Conservation (phyloP, 2,329 filamentous ascomycete genomes). For the Colletotrichum spinosum region DNA sequence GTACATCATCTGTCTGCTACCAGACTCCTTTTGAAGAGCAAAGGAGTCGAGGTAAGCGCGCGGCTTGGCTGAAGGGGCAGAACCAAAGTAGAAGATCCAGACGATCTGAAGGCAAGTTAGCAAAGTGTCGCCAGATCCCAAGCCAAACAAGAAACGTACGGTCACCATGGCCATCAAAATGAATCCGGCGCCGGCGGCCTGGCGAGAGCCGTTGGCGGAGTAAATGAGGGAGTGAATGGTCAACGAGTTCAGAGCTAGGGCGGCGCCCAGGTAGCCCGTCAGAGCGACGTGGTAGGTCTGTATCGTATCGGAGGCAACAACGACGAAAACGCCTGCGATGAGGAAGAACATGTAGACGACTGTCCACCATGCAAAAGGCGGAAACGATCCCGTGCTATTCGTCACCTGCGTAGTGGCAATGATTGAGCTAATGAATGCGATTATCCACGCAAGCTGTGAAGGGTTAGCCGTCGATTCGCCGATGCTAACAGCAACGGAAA, state of each 20-base stretch:
- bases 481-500: conserved; percentile 39
- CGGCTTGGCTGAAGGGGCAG: conserved; percentile 85
- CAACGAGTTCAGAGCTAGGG: conserved; percentile 86
- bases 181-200: conserved; percentile 92
- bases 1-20: conserved; percentile 77
- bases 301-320: conserved; percentile 85
- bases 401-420: conserved; percentile 68
- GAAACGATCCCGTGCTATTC: conserved; percentile 65
- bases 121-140: neutral
- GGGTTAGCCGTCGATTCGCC: neutral
- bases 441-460: conserved; percentile 89
- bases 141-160: conserved; percentile 64
- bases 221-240: conserved; percentile 90
- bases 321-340: conserved; percentile 82
- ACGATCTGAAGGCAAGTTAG: conserved; percentile 72
- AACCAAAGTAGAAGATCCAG: conserved; percentile 99
- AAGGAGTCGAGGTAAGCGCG: conserved; percentile 96
- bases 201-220: conserved; percentile 75
- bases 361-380: conserved; percentile 93
- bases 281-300: conserved; percentile 93
- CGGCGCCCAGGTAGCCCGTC: conserved; percentile 86
- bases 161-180: conserved; percentile 94
- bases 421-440: conserved; percentile 88
- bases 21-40: conserved; percentile 88
- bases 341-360: conserved; percentile 87